phyloP scores from a whole-genome alignment of 1,284 basidiomycete species.

The Moesziomyces globuligerus region DNA sequence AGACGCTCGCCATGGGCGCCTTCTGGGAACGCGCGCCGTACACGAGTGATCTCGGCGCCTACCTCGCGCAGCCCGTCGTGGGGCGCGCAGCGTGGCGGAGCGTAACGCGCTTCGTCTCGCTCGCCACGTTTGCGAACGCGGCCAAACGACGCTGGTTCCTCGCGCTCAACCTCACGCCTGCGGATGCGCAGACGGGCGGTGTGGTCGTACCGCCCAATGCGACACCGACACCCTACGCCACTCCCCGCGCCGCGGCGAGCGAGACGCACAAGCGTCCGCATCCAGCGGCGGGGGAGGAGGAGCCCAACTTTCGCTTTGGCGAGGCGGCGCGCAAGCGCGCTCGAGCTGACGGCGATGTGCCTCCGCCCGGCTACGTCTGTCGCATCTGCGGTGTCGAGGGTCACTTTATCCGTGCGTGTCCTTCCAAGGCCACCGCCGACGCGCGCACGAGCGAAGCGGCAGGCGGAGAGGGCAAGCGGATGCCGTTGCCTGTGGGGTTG shows the following conservation, averaged over 20 bases:
- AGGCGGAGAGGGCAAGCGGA: neutral
- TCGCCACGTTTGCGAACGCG: constrained; percentile 58
- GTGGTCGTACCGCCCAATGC: constrained; percentile 16
- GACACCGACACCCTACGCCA: constrained; percentile 38
- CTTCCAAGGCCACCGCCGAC: constrained; percentile 10
- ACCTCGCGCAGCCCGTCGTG: constrained; percentile 6
- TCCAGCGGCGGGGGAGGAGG: constrained; percentile 2
- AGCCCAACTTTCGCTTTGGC: constrained; percentile 37
- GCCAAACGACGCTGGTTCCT: constrained; percentile 63
- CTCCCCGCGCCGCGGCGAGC: neutral
- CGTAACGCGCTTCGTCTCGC: constrained; percentile 57
- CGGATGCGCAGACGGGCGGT: constrained; percentile 7
- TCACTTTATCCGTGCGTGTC: constrained; percentile 52
- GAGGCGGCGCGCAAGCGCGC: constrained; percentile 16
- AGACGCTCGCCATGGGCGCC: constrained; percentile 38
- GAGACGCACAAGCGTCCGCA: constrained; percentile 3
- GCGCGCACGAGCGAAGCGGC: neutral
- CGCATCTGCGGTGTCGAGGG: constrained; percentile 40
- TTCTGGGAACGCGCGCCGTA: constrained; percentile 65
- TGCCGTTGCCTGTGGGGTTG: constrained; percentile 21
- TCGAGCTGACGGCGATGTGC: constrained; percentile 18
- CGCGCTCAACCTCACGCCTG: constrained; percentile 55
- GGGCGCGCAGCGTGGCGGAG: constrained; percentile 2
- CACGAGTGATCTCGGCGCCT: constrained; percentile 31
- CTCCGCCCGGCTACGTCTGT: constrained; percentile 55